Base-by-base conservation (phyloP, 257 asterid species). In the Ocimum tenuiflorum region DNA sequence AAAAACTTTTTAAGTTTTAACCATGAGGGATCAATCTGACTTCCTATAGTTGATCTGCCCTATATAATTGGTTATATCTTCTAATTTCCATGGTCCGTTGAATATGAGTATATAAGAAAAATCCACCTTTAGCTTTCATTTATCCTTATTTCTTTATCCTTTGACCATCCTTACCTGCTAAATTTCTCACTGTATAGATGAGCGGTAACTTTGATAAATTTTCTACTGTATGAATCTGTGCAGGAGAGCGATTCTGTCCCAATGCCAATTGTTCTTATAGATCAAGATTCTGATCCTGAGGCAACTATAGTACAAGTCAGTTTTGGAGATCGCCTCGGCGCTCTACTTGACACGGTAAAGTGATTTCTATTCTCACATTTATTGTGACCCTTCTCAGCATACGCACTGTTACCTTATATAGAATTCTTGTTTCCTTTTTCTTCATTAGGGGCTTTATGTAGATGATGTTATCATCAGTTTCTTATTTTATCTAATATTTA, bases 261-360 rank as follows among this genome's bases (percentile, higher is more conserved):
- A 48, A 78, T 81, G 88, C 99, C 99, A 17, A 81, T 92, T 57
- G 97, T 92, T 70, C 77, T 84, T 77, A 88, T 87, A 60, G 95
- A 87, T 81, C 99, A 92, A 81, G 96, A 89, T 72, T 75, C 92
- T 72, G 88, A 83, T 69, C 81, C 94, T 17, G 91, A 82, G 49
- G 94, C 91, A 77, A 89, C 99, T 35, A 80, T 84, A 17, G 97
- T 89, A 69, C 87, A 92, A 82, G 78, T 92, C 67, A 87, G 97
- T 80, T 92, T 92, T 60, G 99, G 99, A 42, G 97, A 92, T 84
- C 99, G 99, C 52, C 94, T 92, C 20, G 97, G 97, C 65, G 91
- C 95, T 70, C 96, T 92, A 46, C 79, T 86, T 71, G 97, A 92
- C 79, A 89, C 99, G 78, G 99, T 92, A 73, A 79, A 68, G 63